These are phyloP conservation scores for Phycomyces blakesleeanus DNA, from an alignment of 192 early-diverging fungal genomes.

Conservation along the genomic window DNA sequence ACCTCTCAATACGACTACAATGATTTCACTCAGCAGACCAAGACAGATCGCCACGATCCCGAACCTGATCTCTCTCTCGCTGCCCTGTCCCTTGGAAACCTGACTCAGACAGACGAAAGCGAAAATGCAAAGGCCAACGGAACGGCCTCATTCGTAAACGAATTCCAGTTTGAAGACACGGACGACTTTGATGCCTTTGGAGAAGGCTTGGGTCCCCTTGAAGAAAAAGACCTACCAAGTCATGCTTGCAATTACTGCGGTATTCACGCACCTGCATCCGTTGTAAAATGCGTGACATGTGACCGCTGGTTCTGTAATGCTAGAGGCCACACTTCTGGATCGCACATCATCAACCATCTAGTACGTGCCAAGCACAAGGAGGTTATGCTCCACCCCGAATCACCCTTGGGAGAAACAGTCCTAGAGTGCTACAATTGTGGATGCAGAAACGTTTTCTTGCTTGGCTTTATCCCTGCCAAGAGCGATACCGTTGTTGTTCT, in stretches of 20 bases:
- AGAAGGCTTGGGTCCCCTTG: constrained; percentile 35
- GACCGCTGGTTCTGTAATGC: constrained; percentile 97
- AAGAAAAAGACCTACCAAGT: constrained; percentile 60
- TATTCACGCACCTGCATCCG: constrained; percentile 80
- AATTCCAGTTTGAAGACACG: constrained; percentile 43
- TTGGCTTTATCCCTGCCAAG: constrained; percentile 99
- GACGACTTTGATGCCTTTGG: constrained; percentile 55
- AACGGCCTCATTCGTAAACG: constrained; percentile 16
- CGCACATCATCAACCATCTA: constrained; percentile 94
- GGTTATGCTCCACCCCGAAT: constrained; percentile 88
- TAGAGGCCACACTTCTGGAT: constrained; percentile 81
- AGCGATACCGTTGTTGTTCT: constrained; percentile 96
- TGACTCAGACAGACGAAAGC: constrained; percentile 19
- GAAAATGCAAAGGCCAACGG: constrained; percentile 8
- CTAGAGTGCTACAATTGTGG: constrained; percentile 99
- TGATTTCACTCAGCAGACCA: constrained; percentile 47
- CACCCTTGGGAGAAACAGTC: constrained; percentile 87
- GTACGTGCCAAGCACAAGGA: constrained; percentile 93
- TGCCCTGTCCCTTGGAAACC: constrained; percentile 31
- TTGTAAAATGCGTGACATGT: constrained; percentile 91
- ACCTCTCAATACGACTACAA: constrained; percentile 66
- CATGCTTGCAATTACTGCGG: constrained; percentile 95
- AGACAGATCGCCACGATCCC: constrained; percentile 32
- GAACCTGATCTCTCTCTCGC: constrained; percentile 49
- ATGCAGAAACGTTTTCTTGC: constrained; percentile 87